A percentile compares a stretch with the other conserved stretches of the same genome.
phyloP scores from a whole-genome alignment of 345 rosid species.

The Atalantia buxifolia region DNA sequence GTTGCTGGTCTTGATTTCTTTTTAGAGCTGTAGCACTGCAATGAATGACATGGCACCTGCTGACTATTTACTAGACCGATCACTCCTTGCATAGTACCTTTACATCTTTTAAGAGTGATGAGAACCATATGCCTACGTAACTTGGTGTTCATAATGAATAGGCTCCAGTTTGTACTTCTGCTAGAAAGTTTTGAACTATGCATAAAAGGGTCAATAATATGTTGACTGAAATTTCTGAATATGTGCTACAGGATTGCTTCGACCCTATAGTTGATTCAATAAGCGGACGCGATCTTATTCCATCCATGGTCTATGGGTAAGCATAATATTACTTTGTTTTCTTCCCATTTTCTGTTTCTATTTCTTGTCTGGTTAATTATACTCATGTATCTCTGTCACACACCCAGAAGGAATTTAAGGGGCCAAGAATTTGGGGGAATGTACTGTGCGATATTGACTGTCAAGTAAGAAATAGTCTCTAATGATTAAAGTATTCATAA shows the following conservation, averaged over 20 bases:
- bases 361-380: slow-evolving; percentile 9
- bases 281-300: slow-evolving; percentile 82
- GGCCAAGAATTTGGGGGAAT: slow-evolving; percentile 90
- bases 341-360: neutral
- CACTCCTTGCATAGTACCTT: neutral
- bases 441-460: slow-evolving; percentile 79
- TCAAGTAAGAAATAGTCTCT: slow-evolving; percentile 59
- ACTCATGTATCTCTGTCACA: neutral
- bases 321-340: slow-evolving; percentile 13
- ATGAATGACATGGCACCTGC: neutral
- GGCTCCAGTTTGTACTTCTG: neutral
- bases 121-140: neutral
- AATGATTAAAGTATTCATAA: neutral
- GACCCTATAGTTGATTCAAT: slow-evolving; percentile 79
- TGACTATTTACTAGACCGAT: no score
- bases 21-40: neutral
- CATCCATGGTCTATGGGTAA: slow-evolving; percentile 93
- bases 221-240: neutral
- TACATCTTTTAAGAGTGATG: neutral
- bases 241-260: slow-evolving; percentile 68
- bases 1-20: neutral
- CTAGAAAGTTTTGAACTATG: neutral
- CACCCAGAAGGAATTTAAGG: slow-evolving; percentile 55
- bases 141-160: neutral
- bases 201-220: neutral